Base-by-base conservation (phyloP, 345 rosid species). In the Eutrema heterophyllum region DNA sequence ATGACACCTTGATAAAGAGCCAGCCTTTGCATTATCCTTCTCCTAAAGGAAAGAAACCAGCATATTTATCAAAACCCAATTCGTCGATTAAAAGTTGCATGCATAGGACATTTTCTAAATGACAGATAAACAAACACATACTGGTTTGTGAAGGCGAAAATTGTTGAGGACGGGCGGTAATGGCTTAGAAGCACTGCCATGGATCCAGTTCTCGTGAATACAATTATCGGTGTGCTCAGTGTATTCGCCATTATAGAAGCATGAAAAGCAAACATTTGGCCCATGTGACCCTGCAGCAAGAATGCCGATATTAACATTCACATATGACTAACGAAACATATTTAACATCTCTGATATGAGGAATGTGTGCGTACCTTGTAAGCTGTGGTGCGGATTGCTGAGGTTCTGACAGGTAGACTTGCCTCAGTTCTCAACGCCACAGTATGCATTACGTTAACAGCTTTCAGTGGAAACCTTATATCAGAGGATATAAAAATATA, bases 221-320 rank as follows among this genome's bases (percentile, higher is more conserved):
- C 92, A 69, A 94, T 85, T 61, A 88, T 82, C 6, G 98, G 93
- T 24, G 95, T 83, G 62, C 67, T 79, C 56, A 94, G 89, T 29
- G 96, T 94, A 78, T 91, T 88, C 1, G 98, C 96, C 97, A 94
- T 94, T 26, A 87, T 89, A 44, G 97, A 86, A 63, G 98, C 83
- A 81, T 91, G 98, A 76, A 88, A 94, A 74, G 98, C 92, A 81
- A 94, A 91, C 98, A 91, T 94, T 82, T 87, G 90, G n/a, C 97
- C 96, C 98, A 94, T 94, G 80, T 84, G 89, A 66, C 85, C 76
- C 97, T 94, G 88, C 76, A 63, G 26, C 79, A 85, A 83, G 39
- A 57, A 73, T 56, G 36, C 53, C 3, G 43, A 7, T 26, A 40
- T 40, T 21, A 57, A 38, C n/a, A 58, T 43, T 66, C 26, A 4